Conservation (phyloP, 1,139 yeast genomes). For the Debaryomycetaceae sp. region DNA sequence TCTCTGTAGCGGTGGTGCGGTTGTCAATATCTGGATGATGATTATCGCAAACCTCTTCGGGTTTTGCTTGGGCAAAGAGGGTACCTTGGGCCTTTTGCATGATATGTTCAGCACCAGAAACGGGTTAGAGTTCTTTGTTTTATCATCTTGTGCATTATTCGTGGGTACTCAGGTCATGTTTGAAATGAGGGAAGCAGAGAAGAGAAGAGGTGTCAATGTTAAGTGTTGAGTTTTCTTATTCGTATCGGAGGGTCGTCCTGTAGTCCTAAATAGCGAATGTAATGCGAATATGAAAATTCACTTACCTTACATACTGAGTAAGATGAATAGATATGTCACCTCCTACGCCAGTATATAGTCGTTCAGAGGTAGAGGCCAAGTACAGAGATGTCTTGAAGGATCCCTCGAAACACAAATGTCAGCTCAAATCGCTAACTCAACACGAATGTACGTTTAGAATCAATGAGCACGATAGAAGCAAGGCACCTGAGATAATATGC, state of each 20-base stretch:
- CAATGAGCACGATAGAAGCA: constrained; percentile 13
- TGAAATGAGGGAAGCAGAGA: constrained; percentile 84
- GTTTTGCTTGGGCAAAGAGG: constrained; percentile 88
- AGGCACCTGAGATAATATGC: constrained; percentile 45
- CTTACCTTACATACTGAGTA: neutral
- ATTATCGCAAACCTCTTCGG: constrained; percentile 95
- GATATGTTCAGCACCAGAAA: constrained; percentile 69
- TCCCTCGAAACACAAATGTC: constrained; percentile 38
- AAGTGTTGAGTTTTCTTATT: constrained; percentile 49
- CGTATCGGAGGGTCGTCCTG: neutral
- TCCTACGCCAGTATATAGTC: constrained; percentile 41
- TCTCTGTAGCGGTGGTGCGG: constrained; percentile 83
- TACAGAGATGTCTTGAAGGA: constrained; percentile 26
- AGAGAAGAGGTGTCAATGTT: constrained; percentile 75
- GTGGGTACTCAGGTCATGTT: constrained; percentile 93
- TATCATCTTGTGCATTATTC: constrained; percentile 66
- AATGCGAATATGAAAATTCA: neutral
- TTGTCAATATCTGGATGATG: constrained; percentile 93
- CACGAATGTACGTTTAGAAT: constrained; percentile 47
- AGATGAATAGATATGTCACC: constrained; percentile 36
- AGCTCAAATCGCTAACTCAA: constrained; percentile 43
- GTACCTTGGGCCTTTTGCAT: constrained; percentile 59
- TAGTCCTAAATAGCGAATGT: neutral
- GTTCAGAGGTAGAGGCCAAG: constrained; percentile 24
- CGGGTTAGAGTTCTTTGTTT: constrained; percentile 65